Conservation (phyloP, 225 moss, liverwort and hornwort genomes). For the Neckera pumila region DNA sequence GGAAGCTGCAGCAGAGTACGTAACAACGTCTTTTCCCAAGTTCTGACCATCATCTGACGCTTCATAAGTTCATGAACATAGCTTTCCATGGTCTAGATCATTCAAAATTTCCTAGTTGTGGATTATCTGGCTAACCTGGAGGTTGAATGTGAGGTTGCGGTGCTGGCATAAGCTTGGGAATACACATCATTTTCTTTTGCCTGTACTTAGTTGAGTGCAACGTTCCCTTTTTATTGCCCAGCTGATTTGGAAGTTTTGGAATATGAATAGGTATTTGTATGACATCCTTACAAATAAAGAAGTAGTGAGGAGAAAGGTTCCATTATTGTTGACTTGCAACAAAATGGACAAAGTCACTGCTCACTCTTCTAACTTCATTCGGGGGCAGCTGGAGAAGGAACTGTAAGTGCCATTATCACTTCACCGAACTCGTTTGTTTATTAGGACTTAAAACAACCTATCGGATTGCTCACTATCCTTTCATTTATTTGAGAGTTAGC, state of each 20-base stretch:
- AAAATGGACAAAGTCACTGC: slow-evolving; percentile 99
- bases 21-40: not conserved
- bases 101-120: not conserved
- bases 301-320: slow-evolving; percentile 72
- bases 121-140: not conserved
- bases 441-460: not conserved
- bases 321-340: slow-evolving; percentile 80
- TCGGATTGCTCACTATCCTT: not conserved
- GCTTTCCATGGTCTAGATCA: not conserved
- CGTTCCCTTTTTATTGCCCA: not conserved
- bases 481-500: not conserved
- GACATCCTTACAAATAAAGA: slow-evolving; percentile 73
- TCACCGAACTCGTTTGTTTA: not conserved
- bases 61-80: not conserved
- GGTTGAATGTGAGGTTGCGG: not conserved
- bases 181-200: not conserved
- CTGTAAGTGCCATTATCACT: slow-evolving; percentile 35
- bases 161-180: not conserved
- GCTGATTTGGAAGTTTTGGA: not conserved
- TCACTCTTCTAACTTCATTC: slow-evolving; percentile 87
- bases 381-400: slow-evolving; percentile 93
- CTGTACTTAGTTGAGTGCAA: not conserved
- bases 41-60: not conserved
- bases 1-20: slow-evolving; percentile 81
- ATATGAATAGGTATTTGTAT: slow-evolving; percentile 58